These are phyloP conservation scores for Streptanthus diversifolius DNA, from an alignment of 345 rosid genomes.

Conservation along the genomic window DNA sequence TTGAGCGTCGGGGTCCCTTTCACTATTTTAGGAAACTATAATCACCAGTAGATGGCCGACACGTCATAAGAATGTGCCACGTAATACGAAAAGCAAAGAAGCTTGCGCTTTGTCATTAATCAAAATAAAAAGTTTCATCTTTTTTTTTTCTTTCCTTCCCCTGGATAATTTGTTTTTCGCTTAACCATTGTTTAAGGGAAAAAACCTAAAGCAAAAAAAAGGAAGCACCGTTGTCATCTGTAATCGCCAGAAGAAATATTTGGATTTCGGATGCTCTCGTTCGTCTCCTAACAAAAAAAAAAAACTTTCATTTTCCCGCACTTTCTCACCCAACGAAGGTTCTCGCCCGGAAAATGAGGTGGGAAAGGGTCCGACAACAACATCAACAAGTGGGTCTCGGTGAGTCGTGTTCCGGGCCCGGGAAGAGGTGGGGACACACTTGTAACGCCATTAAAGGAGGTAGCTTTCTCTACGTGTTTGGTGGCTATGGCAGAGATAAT, in stretches of 20 bases:
- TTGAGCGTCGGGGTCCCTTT: slow-evolving; percentile 8
- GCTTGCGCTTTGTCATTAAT: slow-evolving; percentile 21
- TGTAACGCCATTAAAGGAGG: slow-evolving; percentile 90
- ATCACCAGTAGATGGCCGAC: neutral
- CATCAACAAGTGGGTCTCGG: slow-evolving; percentile 40
- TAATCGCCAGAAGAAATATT: slow-evolving; percentile 20
- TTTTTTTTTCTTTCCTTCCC: slow-evolving; percentile 10
- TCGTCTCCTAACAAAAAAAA: slow-evolving; percentile 9
- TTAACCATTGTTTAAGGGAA: neutral
- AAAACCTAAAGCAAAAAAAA: slow-evolving; percentile 23
- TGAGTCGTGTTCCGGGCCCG: slow-evolving; percentile 54
- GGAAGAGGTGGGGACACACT: slow-evolving; percentile 97
- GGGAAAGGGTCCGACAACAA: slow-evolving; percentile 63
- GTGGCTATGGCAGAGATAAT: slow-evolving; percentile 88
- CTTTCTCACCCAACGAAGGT: slow-evolving; percentile 30
- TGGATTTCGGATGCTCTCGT: slow-evolving; percentile 12
- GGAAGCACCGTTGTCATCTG: slow-evolving; percentile 31
- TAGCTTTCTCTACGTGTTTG: slow-evolving; percentile 81
- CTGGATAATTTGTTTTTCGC: neutral
- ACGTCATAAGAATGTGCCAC: slow-evolving; percentile 17
- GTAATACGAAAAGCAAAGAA: neutral
- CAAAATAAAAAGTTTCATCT: neutral
- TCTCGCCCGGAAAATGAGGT: slow-evolving; percentile 53
- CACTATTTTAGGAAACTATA: slow-evolving; percentile 5
- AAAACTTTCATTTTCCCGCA: slow-evolving; percentile 35